phyloP scores from a whole-genome alignment of 2,329 filamentous ascomycete genomes.

The Aureobasidium musti region DNA sequence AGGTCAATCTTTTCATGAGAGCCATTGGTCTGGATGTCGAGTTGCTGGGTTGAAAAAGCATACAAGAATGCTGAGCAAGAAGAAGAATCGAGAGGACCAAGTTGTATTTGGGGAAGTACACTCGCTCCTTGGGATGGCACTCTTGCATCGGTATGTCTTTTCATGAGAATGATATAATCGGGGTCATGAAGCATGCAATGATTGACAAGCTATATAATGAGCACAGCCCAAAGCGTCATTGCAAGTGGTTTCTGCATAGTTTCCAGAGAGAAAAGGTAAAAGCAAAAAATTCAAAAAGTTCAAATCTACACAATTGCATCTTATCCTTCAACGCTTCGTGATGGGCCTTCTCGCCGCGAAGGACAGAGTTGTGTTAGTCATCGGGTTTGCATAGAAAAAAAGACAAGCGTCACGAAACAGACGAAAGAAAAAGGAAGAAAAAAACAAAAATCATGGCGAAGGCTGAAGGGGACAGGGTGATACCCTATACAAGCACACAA shows the following conservation, averaged over 20 bases:
- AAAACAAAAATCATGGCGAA: neutral
- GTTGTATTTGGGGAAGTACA: neutral
- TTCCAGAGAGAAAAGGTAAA: neutral
- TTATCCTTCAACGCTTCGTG: too few species aligned
- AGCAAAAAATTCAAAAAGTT: neutral
- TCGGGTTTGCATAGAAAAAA: neutral
- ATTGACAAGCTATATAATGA: constrained; percentile 6
- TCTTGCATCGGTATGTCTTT: neutral
- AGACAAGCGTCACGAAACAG: neutral
- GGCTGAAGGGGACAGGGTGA: neutral
- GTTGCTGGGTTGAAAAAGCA: constrained; percentile 56
- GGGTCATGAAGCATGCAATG: constrained; percentile 7
- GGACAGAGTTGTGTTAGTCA: too few species aligned
- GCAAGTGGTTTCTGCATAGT: neutral
- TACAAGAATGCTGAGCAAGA: neutral
- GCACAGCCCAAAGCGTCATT: neutral
- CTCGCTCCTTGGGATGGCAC: neutral
- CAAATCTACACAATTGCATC: neutral
- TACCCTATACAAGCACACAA: neutral
- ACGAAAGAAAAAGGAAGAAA: neutral
- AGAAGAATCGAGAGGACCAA: neutral
- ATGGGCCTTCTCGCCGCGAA: too few species aligned
- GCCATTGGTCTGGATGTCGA: constrained; percentile 98
- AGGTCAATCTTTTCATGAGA: constrained; percentile 98
- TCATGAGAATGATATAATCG: neutral